phyloP scores from a whole-genome alignment of 2,329 filamentous ascomycete species.

The Claviceps maximensis region DNA sequence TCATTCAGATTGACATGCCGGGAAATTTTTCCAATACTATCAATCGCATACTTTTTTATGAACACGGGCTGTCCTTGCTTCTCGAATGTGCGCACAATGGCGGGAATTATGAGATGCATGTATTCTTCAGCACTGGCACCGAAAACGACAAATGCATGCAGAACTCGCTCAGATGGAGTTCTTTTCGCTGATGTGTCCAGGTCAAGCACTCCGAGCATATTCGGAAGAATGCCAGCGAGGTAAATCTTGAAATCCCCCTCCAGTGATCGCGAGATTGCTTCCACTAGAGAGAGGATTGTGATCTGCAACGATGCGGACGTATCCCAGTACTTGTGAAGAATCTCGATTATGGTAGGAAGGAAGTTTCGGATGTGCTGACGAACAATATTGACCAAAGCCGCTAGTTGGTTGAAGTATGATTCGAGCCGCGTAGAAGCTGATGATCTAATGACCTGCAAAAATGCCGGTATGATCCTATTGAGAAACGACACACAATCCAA shows the following conservation, averaged over 20 bases:
- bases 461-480: slow-evolving; percentile 85
- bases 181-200: slow-evolving; percentile 65
- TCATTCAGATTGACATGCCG: slow-evolving; percentile 95
- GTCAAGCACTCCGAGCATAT: slow-evolving; percentile 90
- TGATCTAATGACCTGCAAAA: slow-evolving; percentile 75
- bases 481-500: slow-evolving; percentile 94
- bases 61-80: slow-evolving; percentile 68
- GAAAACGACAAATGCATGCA: slow-evolving; percentile 93
- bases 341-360: slow-evolving; percentile 71
- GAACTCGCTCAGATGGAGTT: slow-evolving; percentile 74
- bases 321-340: slow-evolving; percentile 85
- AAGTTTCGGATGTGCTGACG: slow-evolving; percentile 92
- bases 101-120: slow-evolving; percentile 96
- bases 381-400: slow-evolving; percentile 86
- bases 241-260: slow-evolving; percentile 98
- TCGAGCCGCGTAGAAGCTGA: slow-evolving; percentile 69
- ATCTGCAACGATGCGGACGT: slow-evolving; percentile 67
- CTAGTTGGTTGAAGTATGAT: slow-evolving; percentile 94
- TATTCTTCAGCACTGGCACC: slow-evolving; percentile 94
- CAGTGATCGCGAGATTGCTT: slow-evolving; percentile 83
- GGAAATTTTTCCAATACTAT: slow-evolving; percentile 87
- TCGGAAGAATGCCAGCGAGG: slow-evolving; percentile 71
- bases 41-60: slow-evolving; percentile 78
- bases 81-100: slow-evolving; percentile 89
- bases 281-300: slow-evolving; percentile 83